Evolutionary conservation across 2,329 filamentous ascomycete species (phyloP), one percentile per base, ranked within the genome.

Genomic region (Epichloe uncinata): DNA sequence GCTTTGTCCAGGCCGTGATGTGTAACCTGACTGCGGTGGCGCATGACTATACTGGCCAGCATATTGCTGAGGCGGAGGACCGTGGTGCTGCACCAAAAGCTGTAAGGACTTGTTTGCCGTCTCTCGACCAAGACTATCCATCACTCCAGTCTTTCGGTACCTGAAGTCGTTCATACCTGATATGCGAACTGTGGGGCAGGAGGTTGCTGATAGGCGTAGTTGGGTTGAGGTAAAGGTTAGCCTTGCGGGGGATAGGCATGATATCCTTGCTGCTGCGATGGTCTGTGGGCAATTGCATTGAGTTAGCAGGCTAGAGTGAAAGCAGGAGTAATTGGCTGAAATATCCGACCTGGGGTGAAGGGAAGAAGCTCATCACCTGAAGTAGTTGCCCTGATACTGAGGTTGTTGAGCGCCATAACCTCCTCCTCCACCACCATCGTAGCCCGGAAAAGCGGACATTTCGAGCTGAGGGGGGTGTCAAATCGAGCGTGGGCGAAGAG

Each of bases 391-490:
- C 35, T 57, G 61, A 50, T 61, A 65, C 53, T 75, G 71, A 49
- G 65, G 65, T 52, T 66, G 63, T 53, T 63, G 63, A 49, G 58
- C 60, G 50, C 63, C 62, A 53, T 62, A 73, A 62, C 69, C 68
- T 54, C 73, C 73, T 62, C 69, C 69, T 52, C 72, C 47, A 3
- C 38, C 38, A 20, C 34, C 42, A 18, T 18, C 68, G 60, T 81
- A 80, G 45, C 69, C 68, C 56, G 77, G 78, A 63, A 81, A 84
- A 60, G 78, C 79, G 56, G 81, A 82, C 81, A 84, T 84, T 53
- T 55, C 58, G 44, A 53, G 54, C 44, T 41, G 40, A 45, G 30
- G 45, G 36, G 26, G 40, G 18, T 46, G 6, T 26, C 30, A 16
- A 42, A 30, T 22, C 11, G 26, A 40, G 36, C 18, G 22, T 40